Evolutionary conservation across 2,329 filamentous ascomycete genomes (phyloP).

Genomic region (Neofusicoccum ribis): DNA sequence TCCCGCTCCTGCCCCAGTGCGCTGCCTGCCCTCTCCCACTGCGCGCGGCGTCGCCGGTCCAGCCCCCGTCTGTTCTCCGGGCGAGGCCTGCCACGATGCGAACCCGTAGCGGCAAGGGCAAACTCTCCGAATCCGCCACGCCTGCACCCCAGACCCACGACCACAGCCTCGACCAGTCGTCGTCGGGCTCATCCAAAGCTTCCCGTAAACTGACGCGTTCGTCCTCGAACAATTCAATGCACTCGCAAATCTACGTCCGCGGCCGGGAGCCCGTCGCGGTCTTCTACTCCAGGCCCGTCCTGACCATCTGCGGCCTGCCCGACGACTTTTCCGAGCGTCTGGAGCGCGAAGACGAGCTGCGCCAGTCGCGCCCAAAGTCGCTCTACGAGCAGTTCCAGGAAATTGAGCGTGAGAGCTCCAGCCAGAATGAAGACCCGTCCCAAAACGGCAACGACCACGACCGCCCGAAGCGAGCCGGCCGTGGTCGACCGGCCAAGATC

Average conservation of each 20-base stretch:
- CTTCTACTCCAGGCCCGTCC: slow-evolving; percentile 33
- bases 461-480: slow-evolving; percentile 18
- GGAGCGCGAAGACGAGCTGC: slow-evolving; percentile 10
- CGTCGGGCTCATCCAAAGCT: slow-evolving; percentile 17
- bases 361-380: slow-evolving; percentile 7
- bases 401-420: slow-evolving; percentile 18
- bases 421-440: slow-evolving; percentile 14
- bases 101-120: slow-evolving; percentile 20
- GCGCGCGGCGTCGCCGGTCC: neutral
- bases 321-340: slow-evolving; percentile 13
- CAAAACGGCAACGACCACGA: slow-evolving; percentile 19
- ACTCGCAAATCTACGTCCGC: slow-evolving; percentile 28
- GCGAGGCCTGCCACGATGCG: slow-evolving; percentile 15
- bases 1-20: neutral
- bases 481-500: slow-evolving; percentile 15
- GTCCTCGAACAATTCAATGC: slow-evolving; percentile 37
- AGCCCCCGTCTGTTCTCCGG: slow-evolving; percentile 1
- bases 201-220: slow-evolving; percentile 33
- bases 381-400: slow-evolving; percentile 19
- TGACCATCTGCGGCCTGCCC: slow-evolving; percentile 36
- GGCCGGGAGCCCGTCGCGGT: slow-evolving; percentile 29
- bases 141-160: slow-evolving; percentile 15
- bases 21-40: neutral
- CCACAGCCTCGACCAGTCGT: slow-evolving; percentile 11
- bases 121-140: slow-evolving; percentile 18